Conservation (phyloP, 2,329 filamentous ascomycete species). For the Verruconis gallopava region DNA sequence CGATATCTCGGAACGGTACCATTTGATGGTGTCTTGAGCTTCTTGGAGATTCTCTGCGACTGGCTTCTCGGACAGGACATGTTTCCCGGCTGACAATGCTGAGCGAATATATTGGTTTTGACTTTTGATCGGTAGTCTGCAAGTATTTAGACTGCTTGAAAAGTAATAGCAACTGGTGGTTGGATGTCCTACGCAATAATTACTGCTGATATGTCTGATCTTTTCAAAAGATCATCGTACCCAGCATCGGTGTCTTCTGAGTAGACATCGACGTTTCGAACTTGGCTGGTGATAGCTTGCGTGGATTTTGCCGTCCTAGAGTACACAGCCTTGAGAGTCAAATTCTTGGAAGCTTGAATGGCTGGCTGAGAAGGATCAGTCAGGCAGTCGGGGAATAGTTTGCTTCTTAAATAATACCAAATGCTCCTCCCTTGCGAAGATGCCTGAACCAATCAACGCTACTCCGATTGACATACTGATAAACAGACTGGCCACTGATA, state of each 20-base stretch:
- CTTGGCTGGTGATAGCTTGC: conserved; percentile 28
- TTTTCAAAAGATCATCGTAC: conserved; percentile 30
- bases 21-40: conserved; percentile 36
- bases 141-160: conserved; percentile 8
- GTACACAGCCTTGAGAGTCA: conserved; percentile 52
- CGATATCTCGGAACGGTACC: conserved; percentile 31
- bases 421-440: conserved; percentile 48
- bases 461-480: conserved; percentile 39
- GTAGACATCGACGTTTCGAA: conserved; percentile 40
- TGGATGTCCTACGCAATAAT: conserved; percentile 35
- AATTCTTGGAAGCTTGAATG: conserved; percentile 36
- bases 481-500: too few relatives aligned
- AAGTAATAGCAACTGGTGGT: not conserved
- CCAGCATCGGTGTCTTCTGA: conserved; percentile 37
- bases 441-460: conserved; percentile 46
- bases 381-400: not conserved
- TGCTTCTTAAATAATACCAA: conserved; percentile 27
- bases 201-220: conserved; percentile 42
- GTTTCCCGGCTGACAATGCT: conserved; percentile 51
- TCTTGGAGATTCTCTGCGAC: conserved; percentile 46
- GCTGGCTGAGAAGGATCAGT: conserved; percentile 36
- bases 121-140: conserved; percentile 45
- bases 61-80: conserved; percentile 59
- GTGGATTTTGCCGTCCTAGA: conserved; percentile 49
- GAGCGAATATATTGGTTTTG: conserved; percentile 47